Percentiles rank a stretch among this genome's conserved stretches.
Conservation (phyloP, 352 stramenopile genomes). For the Globisporangium ultimum region DNA sequence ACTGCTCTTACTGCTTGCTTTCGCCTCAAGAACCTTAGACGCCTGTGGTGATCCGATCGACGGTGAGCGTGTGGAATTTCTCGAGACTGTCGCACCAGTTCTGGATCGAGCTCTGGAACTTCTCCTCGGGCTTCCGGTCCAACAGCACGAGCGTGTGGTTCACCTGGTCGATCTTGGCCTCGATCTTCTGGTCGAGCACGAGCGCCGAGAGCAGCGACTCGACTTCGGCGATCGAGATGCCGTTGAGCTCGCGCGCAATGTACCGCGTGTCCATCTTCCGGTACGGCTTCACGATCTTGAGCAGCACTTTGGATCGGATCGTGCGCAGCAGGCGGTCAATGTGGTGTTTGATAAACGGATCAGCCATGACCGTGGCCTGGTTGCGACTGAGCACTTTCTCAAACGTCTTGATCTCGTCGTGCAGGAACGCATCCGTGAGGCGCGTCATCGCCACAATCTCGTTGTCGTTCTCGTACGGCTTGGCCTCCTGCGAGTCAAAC, state of each 20-base stretch:
- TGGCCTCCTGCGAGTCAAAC: constrained; percentile 93
- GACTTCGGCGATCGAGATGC: constrained; percentile 87
- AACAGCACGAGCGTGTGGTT: constrained; percentile 72
- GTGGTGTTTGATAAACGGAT: constrained; percentile 95
- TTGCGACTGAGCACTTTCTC: constrained; percentile 89
- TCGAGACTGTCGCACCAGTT: constrained; percentile 70
- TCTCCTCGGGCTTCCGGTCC: constrained; percentile 60
- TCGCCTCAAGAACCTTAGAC: constrained; percentile 20
- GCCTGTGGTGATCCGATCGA: constrained; percentile 46
- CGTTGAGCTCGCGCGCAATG: constrained; percentile 78
- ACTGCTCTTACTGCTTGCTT: neutral
- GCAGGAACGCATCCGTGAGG: constrained; percentile 93
- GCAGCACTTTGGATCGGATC: constrained; percentile 94
- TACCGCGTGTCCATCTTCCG: constrained; percentile 88
- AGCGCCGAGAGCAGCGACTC: constrained; percentile 91
- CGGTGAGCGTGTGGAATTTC: constrained; percentile 63
- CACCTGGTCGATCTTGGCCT: constrained; percentile 92
- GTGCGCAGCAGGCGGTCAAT: constrained; percentile 92
- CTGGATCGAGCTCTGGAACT: constrained; percentile 64
- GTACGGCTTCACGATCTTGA: constrained; percentile 94
- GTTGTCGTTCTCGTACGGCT: constrained; percentile 93
- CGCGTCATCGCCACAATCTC: constrained; percentile 96
- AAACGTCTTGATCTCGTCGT: constrained; percentile 95
- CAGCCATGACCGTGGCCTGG: constrained; percentile 88
- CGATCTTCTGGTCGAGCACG: constrained; percentile 92